Evolutionary conservation across 805 yeast species (phyloP), one percentile per base, ranked within the genome.

Genomic region (Metschnikowia colocasiae): DNA sequence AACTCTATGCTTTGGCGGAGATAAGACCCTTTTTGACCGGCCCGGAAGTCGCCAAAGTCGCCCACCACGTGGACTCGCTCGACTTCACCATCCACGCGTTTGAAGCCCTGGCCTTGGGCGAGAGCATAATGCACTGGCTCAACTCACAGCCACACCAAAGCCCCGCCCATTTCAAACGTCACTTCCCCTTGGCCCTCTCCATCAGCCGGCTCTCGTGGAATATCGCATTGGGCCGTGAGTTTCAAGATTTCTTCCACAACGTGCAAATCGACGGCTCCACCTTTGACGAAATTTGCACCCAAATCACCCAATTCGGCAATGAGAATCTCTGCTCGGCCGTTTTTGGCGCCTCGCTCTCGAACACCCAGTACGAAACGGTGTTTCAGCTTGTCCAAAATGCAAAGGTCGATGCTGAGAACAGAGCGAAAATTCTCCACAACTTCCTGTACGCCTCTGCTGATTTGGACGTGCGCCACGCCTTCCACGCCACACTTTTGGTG

Each of bases 281-380:
- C 36, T 55, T 56, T 45, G 46, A 57, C 0, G 67, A 63, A 40
- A 65, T 79, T 60, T 20, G 69, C 1, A 56, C 65, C 37, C 71
- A 68, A 47, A 65, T 78, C 3, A 22, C 43, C 43, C 64, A 57
- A 40, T 63, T 60, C 43, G 73, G 72, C 6, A 76, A 76, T 46
- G 23, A 57, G 18, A 60, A 64, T 22, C 59, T 75, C 10, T 67
- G 80, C 1, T 50, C 59, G 9, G 60, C 73, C 8, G 60, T 79
- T 59, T 76, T 43, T 50, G 34, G 52, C 51, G 54, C 54, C 23
- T 32, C 43, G 1, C 55, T 64, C 19, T 45, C 44, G 13, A 12
- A 31, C 3, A 23, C 26, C 0, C 55, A 57, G 18, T 13, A 65
- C 3, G 46, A 42, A 1, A 51, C 57, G 3, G 41, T 76, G 6